Evolutionary conservation across 2,329 filamentous ascomycete species (phyloP).

Genomic region (Nigrospora oryzae): DNA sequence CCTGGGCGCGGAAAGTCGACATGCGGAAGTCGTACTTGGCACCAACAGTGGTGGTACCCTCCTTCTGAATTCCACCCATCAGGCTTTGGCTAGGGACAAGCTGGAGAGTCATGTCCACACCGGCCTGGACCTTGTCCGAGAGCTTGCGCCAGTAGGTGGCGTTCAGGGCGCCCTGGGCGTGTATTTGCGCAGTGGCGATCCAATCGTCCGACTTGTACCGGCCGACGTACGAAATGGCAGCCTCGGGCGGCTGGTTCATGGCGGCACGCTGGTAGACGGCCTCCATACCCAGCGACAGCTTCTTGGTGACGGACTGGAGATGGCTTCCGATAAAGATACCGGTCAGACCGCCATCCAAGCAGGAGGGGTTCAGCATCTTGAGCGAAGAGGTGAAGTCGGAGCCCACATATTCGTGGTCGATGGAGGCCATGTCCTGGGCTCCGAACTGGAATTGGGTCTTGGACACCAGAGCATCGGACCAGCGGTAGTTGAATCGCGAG

Average conservation of each 20-base stretch:
- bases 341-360: conserved; percentile 83
- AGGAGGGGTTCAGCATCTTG: conserved; percentile 93
- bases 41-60: conserved; percentile 84
- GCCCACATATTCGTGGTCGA: conserved; percentile 94
- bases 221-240: conserved; percentile 79
- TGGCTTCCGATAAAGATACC: conserved; percentile 96
- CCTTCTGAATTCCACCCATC: conserved; percentile 74
- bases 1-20: conserved; percentile 89
- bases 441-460: conserved; percentile 83
- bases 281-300: conserved; percentile 81
- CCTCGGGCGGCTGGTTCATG: conserved; percentile 80
- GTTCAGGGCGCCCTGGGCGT: conserved; percentile 80
- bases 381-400: conserved; percentile 87
- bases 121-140: conserved; percentile 92
- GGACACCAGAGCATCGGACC: conserved; percentile 70
- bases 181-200: conserved; percentile 84
- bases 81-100: conserved; percentile 61
- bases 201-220: conserved; percentile 89
- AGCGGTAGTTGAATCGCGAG: conserved; percentile 88
- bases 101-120: conserved; percentile 87
- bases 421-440: conserved; percentile 78
- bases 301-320: conserved; percentile 84
- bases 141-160: conserved; percentile 90
- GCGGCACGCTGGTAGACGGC: conserved; percentile 84
- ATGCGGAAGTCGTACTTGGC: conserved; percentile 98